phyloP scores from a whole-genome alignment of 1,139 yeast species.

The Kurtzmaniella natalensis region DNA sequence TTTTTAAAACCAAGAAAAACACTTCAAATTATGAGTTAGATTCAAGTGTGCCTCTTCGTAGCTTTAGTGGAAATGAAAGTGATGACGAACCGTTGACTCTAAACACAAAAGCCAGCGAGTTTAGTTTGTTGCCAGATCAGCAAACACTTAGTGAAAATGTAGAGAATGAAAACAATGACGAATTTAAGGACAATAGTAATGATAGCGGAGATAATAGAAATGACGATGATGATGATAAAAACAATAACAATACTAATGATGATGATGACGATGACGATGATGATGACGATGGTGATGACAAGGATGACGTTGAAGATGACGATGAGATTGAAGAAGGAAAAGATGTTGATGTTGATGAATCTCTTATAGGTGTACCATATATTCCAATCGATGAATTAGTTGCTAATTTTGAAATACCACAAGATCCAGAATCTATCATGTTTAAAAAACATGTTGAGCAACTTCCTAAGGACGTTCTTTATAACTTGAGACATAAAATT shows the following conservation, averaged over 20 bases:
- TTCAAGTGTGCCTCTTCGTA: not conserved
- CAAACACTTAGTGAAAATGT: no score
- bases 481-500: slow-evolving; percentile 14
- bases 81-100: no score
- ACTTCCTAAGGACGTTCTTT: slow-evolving; percentile 16
- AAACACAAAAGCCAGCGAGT: no score
- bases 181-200: no score
- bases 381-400: slow-evolving; percentile 26
- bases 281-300: slow-evolving; percentile 6
- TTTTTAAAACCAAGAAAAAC: not conserved
- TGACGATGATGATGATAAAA: slow-evolving; percentile 4
- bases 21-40: not conserved
- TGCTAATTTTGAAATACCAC: slow-evolving; percentile 7
- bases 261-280: slow-evolving; percentile 6
- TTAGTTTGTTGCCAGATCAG: no score
- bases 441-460: slow-evolving; percentile 2
- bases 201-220: no score
- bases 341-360: no score
- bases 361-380: no score
- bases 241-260: slow-evolving; percentile 8
- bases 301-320: no score
- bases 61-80: no score
- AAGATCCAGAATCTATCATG: slow-evolving; percentile 4
- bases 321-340: no score
- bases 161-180: no score